Conservation (phyloP, 176 grass and related monocot genomes). For the Oryza glaberrima region DNA sequence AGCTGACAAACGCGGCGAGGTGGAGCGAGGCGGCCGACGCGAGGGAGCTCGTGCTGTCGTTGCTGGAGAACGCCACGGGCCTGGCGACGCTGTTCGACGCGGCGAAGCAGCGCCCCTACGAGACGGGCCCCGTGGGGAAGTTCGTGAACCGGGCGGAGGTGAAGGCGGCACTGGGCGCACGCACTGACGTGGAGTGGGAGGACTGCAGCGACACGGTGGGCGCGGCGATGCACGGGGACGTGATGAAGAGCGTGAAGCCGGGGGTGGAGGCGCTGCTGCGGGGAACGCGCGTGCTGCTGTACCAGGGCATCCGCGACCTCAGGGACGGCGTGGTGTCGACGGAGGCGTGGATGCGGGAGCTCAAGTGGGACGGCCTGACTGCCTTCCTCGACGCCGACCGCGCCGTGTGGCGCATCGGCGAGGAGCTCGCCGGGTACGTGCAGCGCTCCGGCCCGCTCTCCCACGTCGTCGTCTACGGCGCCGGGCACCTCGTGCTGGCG, state of each 20-base stretch:
- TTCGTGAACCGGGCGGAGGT: slow-evolving; percentile 44
- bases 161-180: slow-evolving; percentile 48
- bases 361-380: slow-evolving; percentile 40
- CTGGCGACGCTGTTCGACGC: slow-evolving; percentile 52
- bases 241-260: slow-evolving; percentile 64
- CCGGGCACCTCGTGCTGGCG: slow-evolving; percentile 42
- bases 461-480: slow-evolving; percentile 40
- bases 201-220: slow-evolving; percentile 36
- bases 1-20: not conserved
- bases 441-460: slow-evolving; percentile 35
- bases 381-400: slow-evolving; percentile 41
- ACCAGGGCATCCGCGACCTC: slow-evolving; percentile 49
- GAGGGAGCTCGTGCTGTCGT: not conserved
- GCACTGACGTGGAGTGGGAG: slow-evolving; percentile 21
- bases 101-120: slow-evolving; percentile 36
- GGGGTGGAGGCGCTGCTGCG: slow-evolving; percentile 57
- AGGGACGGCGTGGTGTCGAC: slow-evolving; percentile 46
- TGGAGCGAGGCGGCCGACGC: slow-evolving; percentile 51
- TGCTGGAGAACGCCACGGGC: slow-evolving; percentile 44
- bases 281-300: slow-evolving; percentile 48
- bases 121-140: not conserved
- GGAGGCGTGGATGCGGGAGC: slow-evolving; percentile 50
- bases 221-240: slow-evolving; percentile 44
- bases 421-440: slow-evolving; percentile 47
- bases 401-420: slow-evolving; percentile 34